phyloP scores from a whole-genome alignment of 345 rosid species.

The Angophora floribunda region DNA sequence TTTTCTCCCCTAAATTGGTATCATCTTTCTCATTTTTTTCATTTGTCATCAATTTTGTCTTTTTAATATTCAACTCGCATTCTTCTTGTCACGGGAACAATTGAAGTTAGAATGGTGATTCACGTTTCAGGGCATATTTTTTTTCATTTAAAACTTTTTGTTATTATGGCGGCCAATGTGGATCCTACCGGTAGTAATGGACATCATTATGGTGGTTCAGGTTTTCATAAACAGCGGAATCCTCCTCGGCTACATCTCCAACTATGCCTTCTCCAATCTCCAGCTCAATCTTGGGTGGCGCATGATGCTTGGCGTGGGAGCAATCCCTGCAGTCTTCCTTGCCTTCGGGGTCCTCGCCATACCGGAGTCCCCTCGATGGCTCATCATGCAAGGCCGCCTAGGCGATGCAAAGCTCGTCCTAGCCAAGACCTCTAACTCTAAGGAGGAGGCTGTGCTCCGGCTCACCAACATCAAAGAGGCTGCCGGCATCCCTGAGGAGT shows the following conservation, averaged over 20 bases:
- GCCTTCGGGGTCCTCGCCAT: slow-evolving; percentile 49
- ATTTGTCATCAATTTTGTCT: neutral
- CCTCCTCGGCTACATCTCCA: slow-evolving; percentile 78
- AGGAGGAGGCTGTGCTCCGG: slow-evolving; percentile 47
- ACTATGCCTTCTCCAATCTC: slow-evolving; percentile 64
- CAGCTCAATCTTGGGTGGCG: slow-evolving; percentile 63
- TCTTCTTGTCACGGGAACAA: neutral
- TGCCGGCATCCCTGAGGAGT: slow-evolving; percentile 68
- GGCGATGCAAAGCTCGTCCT: slow-evolving; percentile 77
- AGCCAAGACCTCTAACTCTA: slow-evolving; percentile 58
- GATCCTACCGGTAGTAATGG: no score
- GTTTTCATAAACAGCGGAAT: slow-evolving; percentile 76
- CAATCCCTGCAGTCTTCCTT: slow-evolving; percentile 56
- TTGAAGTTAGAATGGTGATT: neutral
- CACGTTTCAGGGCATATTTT: neutral
- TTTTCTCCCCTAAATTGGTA: neutral
- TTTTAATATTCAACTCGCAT: neutral
- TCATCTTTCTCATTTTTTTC: neutral
- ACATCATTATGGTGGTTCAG: slow-evolving; percentile 6
- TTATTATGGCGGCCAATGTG: neutral
- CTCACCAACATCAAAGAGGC: slow-evolving; percentile 74
- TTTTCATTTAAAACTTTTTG: neutral
- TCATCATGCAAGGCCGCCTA: slow-evolving; percentile 85
- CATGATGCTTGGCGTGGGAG: slow-evolving; percentile 79
- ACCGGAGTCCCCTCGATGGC: slow-evolving; percentile 99